Evolutionary conservation across 2,329 filamentous ascomycete genomes (phyloP).

Genomic region (Pestalotiopsis sp.): DNA sequence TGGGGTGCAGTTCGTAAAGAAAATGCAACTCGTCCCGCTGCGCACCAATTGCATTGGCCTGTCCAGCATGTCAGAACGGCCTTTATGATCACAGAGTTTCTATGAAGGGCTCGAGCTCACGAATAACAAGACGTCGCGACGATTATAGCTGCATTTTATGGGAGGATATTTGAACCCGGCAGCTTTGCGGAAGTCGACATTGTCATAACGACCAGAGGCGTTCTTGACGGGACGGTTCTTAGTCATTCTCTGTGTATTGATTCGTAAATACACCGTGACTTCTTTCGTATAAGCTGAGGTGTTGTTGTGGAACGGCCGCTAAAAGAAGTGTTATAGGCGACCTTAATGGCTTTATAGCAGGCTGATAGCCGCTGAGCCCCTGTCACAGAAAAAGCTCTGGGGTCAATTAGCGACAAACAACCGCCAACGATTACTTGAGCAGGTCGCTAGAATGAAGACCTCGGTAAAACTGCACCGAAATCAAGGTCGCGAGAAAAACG

Average conservation of each 20-base stretch:
- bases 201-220: constrained; percentile 41
- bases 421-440: neutral
- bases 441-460: neutral
- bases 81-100: neutral
- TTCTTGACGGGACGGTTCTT: constrained; percentile 37
- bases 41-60: constrained; percentile 43
- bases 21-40: constrained; percentile 44
- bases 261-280: no score
- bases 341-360: neutral
- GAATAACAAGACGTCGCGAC: constrained; percentile 45
- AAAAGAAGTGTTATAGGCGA: no score
- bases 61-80: neutral
- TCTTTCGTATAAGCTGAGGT: neutral
- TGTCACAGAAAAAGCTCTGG: neutral
- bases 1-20: constrained; percentile 45
- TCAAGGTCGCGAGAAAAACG: no score
- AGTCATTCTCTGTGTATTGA: no score
- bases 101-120: constrained; percentile 24
- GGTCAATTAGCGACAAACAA: neutral
- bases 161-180: constrained; percentile 37
- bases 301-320: neutral
- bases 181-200: constrained; percentile 44
- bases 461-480: neutral
- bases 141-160: constrained; percentile 30
- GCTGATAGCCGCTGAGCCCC: neutral